A percentile compares a stretch with the other conserved stretches of the same genome.
Evolutionary conservation across 2,329 filamentous ascomycete species (phyloP).

Genomic region (Tothia fuscella): DNA sequence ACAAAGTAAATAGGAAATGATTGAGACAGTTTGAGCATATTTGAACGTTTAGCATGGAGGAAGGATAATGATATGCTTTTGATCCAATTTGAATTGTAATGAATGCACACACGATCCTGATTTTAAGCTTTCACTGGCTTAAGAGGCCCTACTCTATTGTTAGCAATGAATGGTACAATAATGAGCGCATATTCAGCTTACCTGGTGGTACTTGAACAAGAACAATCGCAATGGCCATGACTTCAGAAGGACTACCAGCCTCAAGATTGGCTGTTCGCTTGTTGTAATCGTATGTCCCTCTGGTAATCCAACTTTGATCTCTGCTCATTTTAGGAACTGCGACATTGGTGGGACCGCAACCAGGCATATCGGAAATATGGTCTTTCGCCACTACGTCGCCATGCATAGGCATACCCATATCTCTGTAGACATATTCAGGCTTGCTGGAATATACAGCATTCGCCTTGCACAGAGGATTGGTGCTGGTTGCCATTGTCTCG

Average conservation of each 20-base stretch:
- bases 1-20: too few species aligned
- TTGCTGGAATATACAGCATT: background rate
- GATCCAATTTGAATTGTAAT: too few species aligned
- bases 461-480: background rate
- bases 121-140: too few species aligned
- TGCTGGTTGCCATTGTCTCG: background rate
- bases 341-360: background rate
- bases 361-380: constrained; percentile 6
- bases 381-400: constrained; percentile 1
- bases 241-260: background rate
- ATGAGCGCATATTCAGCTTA: too few species aligned
- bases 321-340: background rate
- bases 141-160: too few species aligned
- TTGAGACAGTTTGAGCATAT: too few species aligned
- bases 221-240: constrained; percentile 10
- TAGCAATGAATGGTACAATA: too few species aligned
- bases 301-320: constrained; percentile 4
- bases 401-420: constrained; percentile 2
- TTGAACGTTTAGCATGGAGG: too few species aligned
- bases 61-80: too few species aligned
- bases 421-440: background rate
- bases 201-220: constrained; percentile 5
- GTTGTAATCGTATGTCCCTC: constrained; percentile 6
- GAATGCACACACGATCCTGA: too few species aligned
- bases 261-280: background rate